Base-by-base conservation (phyloP, 148 eudicot genomes). In the Fagopyrum esculentum region DNA sequence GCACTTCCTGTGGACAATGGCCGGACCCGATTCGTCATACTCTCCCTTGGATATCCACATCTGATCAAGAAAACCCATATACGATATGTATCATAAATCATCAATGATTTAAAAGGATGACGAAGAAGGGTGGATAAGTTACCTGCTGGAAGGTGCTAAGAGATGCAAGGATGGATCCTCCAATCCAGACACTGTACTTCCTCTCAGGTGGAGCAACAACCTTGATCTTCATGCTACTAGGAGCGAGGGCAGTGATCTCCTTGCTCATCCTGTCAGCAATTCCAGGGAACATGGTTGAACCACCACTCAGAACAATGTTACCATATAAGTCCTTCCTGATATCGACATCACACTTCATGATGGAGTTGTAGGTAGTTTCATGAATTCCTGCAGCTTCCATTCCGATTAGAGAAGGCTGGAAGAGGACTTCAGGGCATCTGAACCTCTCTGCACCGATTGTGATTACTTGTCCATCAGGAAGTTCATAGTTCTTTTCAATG, bases 71-170 rank as follows among this genome's bases (percentile, higher is more conserved):
- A 15, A 17, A 66, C 52, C 22, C 29, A 16, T 71, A 46, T 3
- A 29, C 45, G 35, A 35, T 40, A 61, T 26, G 22, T 61, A 29
- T 22, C 16, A 22, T 61, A 29, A 6, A 61, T 8, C 40, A 35
- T 35, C 60, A 6, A 5, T 16, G n/a, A 55, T 17, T 55, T 16
- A 22, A 55, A 55, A 55, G 40, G 40, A 35, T 13, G 60, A 17
- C 6, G 30, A 57, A 57, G 68, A 12, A 61, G 0, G 19, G 29
- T 29, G 8, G 17, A 29, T 69, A 16, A 69, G 29, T 6, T 74
- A 90, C 94, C 94, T 90, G 94, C 80, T 90, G 93, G 87, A 89
- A 89, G 59, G 93, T 89, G 89, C 93, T 89, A 74, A 89, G 93
- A 68, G 93, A 89, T 64, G 93, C 93, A 83, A 89, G 82, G 74